A percentile compares a stretch with the other conserved stretches of the same genome.
Conservation (phyloP, 2,329 filamentous ascomycete genomes). For the Magnaporthales sp. region DNA sequence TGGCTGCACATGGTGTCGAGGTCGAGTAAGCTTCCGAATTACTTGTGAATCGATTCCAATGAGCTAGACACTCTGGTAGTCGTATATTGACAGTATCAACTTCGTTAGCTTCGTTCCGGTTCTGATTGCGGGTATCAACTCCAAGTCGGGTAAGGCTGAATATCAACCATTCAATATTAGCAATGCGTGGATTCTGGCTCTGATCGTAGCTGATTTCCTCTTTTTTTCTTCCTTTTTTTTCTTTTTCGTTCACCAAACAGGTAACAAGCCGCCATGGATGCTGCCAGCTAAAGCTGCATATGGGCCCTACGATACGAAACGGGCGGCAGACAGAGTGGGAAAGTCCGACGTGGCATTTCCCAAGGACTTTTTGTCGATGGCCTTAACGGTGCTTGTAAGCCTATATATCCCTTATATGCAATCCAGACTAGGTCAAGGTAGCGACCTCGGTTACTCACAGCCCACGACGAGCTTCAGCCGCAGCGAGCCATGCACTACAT, state of each 20-base stretch:
- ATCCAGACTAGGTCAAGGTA: neutral
- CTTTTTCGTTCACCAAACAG: constrained; percentile 22
- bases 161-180: neutral
- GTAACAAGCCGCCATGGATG: constrained; percentile 69
- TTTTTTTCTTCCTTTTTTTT: neutral
- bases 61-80: neutral
- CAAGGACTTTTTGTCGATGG: constrained; percentile 31
- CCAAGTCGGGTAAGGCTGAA: constrained; percentile 37
- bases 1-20: constrained; percentile 50
- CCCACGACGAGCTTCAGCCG: constrained; percentile 24
- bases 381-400: constrained; percentile 31
- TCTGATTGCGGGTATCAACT: constrained; percentile 61
- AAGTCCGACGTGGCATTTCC: constrained; percentile 28
- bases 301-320: constrained; percentile 29
- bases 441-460: neutral
- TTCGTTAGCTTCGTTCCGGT: constrained; percentile 49
- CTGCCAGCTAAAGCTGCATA: constrained; percentile 60
- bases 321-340: constrained; percentile 29
- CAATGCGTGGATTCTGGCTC: neutral
- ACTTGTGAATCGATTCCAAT: neutral
- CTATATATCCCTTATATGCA: neutral
- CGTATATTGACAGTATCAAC: neutral
- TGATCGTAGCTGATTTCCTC: neutral
- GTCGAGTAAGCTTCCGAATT: constrained; percentile 47
- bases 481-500: constrained; percentile 60